phyloP scores from a whole-genome alignment of 495 filamentous ascomycete genomes.

The Poronia punctata region DNA sequence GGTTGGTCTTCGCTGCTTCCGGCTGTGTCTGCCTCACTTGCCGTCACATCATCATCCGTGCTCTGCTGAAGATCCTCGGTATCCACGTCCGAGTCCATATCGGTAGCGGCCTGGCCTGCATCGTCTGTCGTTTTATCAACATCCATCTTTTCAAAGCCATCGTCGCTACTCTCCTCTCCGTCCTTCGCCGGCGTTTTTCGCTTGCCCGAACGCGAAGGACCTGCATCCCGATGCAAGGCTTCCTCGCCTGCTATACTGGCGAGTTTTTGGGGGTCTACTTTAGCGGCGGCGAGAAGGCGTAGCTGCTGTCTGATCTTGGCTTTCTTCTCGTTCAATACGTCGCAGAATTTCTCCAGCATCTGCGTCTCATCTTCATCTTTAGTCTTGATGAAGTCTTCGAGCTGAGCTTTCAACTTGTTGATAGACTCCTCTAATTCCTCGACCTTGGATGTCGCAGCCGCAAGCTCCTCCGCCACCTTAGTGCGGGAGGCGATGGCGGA shows the following conservation, averaged over 20 bases:
- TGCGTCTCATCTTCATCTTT: constrained; percentile 64
- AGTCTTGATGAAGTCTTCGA: constrained; percentile 57
- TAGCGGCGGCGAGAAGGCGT: constrained; percentile 55
- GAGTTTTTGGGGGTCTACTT: constrained; percentile 42
- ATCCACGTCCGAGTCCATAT: constrained; percentile 7
- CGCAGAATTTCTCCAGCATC: constrained; percentile 62
- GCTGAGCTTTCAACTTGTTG: constrained; percentile 44
- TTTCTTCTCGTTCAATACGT: constrained; percentile 80
- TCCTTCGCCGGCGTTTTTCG: constrained; percentile 38
- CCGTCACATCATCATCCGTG: constrained; percentile 35
- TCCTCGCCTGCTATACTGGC: constrained; percentile 14
- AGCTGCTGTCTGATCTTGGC: constrained; percentile 84
- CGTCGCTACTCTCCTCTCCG: constrained; percentile 37
- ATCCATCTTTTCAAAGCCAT: constrained; percentile 56
- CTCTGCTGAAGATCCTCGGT: constrained; percentile 30
- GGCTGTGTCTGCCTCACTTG: constrained; percentile 37
- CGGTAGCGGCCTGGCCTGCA: not conserved
- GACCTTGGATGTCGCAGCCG: constrained; percentile 37
- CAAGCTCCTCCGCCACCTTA: constrained; percentile 33
- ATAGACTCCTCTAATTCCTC: constrained; percentile 41
- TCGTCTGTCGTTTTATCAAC: constrained; percentile 30
- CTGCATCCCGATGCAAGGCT: constrained; percentile 14
- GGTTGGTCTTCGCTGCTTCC: constrained; percentile 38
- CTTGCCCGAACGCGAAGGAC: constrained; percentile 38
- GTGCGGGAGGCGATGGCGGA: constrained; percentile 26